These are phyloP conservation scores for Schizopora paradoxa DNA, from an alignment of 1,284 basidiomycete species.

Conservation along the genomic window DNA sequence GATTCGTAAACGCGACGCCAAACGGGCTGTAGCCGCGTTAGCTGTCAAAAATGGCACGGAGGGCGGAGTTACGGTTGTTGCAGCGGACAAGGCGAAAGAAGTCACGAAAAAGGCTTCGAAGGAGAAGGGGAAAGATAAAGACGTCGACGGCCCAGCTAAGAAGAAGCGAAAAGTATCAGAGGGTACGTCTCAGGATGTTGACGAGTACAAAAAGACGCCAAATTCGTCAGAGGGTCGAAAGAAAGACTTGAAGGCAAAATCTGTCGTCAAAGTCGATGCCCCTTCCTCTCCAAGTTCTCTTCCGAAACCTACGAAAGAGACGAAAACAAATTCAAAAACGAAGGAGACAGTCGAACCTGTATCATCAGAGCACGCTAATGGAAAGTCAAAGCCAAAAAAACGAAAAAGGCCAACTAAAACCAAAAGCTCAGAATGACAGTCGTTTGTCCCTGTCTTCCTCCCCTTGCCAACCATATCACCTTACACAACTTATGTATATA, in stretches of 20 bases:
- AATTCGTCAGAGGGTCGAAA: neutral
- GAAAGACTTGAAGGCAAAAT: neutral
- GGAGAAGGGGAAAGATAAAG: constrained; percentile 11
- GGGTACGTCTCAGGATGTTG: neutral
- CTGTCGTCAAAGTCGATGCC: neutral
- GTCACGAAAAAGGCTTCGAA: constrained; percentile 5
- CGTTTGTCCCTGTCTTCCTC: too few relatives aligned
- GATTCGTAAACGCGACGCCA: constrained; percentile 8
- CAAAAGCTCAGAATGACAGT: too few relatives aligned
- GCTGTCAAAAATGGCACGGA: neutral
- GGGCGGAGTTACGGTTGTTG: neutral
- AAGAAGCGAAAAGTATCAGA: constrained; percentile 28
- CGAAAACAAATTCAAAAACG: neutral
- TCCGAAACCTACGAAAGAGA: neutral
- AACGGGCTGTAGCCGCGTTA: neutral
- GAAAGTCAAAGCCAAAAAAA: constrained; percentile 16
- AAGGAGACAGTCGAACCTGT: neutral
- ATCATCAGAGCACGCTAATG: constrained; percentile 6
- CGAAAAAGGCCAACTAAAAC: constrained; percentile 15
- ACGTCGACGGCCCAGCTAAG: constrained; percentile 12
- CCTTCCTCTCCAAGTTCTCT: neutral
- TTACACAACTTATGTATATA: too few relatives aligned
- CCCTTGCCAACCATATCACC: too few relatives aligned
- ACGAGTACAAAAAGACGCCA: neutral
- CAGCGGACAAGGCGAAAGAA: neutral